These are phyloP conservation scores for Monilinia fructicola DNA, from an alignment of 2,329 filamentous ascomycete species.

Conservation along the genomic window DNA sequence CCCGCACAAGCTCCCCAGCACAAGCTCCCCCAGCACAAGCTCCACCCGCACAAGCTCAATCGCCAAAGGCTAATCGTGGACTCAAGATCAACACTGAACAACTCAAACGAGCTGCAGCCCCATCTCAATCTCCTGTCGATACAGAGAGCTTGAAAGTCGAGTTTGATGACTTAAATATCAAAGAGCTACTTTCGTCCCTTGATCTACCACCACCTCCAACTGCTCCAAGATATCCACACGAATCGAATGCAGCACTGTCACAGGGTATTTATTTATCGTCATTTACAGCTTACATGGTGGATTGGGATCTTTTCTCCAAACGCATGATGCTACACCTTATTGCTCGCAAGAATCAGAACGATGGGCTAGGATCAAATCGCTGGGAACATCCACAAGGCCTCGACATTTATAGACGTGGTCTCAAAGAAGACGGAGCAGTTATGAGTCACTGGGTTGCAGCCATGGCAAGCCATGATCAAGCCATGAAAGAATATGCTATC, in stretches of 20 bases:
- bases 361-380: conserved; percentile 40
- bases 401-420: conserved; percentile 57
- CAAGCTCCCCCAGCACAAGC: conserved; percentile 47
- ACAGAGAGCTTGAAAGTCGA: conserved; percentile 38
- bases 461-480: conserved; percentile 58
- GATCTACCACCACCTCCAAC: conserved; percentile 51
- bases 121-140: conserved; percentile 29
- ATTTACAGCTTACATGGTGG: conserved; percentile 54
- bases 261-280: conserved; percentile 49
- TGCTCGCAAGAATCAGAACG: conserved; percentile 48
- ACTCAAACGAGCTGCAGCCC: conserved; percentile 46
- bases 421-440: conserved; percentile 64
- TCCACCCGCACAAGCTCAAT: conserved; percentile 44
- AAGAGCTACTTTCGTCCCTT: conserved; percentile 55
- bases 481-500: conserved; percentile 58
- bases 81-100: conserved; percentile 56
- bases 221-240: conserved; percentile 38
- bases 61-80: conserved; percentile 54
- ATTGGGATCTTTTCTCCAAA: conserved; percentile 53
- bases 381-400: conserved; percentile 50
- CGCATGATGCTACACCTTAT: conserved; percentile 57
- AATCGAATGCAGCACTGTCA: conserved; percentile 43
- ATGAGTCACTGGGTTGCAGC: conserved; percentile 60
- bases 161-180: conserved; percentile 47
- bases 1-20: conserved; percentile 49